phyloP scores from a whole-genome alignment of 2,329 filamentous ascomycete genomes.

The Furcasterigmium sp. region DNA sequence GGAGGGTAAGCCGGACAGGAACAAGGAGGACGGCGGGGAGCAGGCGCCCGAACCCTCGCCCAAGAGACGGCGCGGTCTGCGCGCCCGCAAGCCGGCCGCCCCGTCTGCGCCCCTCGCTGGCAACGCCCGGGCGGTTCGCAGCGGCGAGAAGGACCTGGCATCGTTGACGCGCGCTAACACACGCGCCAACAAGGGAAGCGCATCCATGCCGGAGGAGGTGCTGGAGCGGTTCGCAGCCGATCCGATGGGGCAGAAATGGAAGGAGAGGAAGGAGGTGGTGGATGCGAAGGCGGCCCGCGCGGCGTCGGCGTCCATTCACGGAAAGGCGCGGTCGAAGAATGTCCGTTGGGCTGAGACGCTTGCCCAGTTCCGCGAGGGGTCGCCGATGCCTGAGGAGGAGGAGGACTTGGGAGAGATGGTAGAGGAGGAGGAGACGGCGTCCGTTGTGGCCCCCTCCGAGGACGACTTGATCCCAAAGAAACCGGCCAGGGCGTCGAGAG shows the following conservation, averaged over 20 bases:
- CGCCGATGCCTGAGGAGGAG: neutral
- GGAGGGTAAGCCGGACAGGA: constrained; percentile 1
- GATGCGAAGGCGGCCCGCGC: constrained; percentile 16
- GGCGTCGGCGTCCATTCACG: neutral
- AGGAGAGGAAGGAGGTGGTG: constrained; percentile 19
- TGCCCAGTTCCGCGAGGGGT: neutral
- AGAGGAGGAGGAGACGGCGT: too few species aligned
- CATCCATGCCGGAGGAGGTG: constrained; percentile 24
- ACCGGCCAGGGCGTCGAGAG: neutral
- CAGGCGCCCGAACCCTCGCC: neutral
- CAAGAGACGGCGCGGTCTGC: constrained; percentile 9
- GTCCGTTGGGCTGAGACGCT: constrained; percentile 26
- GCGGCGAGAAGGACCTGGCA: constrained; percentile 35
- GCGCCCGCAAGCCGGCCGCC: constrained; percentile 7
- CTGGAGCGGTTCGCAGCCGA: constrained; percentile 22
- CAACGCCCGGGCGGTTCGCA: constrained; percentile 16
- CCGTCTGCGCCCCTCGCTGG: neutral
- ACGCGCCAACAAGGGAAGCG: constrained; percentile 35
- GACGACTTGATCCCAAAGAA: neutral
- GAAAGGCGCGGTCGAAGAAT: constrained; percentile 14
- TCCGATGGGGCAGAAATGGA: constrained; percentile 14
- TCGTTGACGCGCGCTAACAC: constrained; percentile 37
- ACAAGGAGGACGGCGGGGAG: neutral
- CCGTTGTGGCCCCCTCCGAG: neutral
- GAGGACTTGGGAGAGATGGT: neutral